Percentiles rank a stretch among this genome's conserved stretches.
These are phyloP conservation scores for Articulospora tetracladia DNA, from an alignment of 495 filamentous ascomycete species.

Conservation along the genomic window DNA sequence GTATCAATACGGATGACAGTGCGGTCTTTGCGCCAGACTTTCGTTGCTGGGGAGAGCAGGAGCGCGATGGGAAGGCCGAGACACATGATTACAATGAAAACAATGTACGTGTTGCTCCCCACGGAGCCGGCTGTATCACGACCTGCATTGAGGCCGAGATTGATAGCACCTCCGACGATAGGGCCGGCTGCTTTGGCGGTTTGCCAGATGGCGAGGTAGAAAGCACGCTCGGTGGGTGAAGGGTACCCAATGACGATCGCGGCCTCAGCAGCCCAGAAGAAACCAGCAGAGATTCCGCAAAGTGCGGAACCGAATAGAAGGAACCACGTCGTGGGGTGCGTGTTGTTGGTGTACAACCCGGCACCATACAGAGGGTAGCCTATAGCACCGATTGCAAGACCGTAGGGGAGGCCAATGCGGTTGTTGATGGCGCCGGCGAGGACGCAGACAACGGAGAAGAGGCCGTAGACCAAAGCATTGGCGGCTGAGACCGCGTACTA, in stretches of 20 bases:
- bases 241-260: slow-evolving; percentile 63
- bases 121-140: slow-evolving; percentile 50
- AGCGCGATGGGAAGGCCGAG: slow-evolving; percentile 50
- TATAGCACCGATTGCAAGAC: slow-evolving; percentile 30
- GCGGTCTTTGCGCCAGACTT: slow-evolving; percentile 54
- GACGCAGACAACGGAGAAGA: slow-evolving; percentile 31
- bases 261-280: slow-evolving; percentile 65
- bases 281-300: slow-evolving; percentile 59
- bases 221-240: slow-evolving; percentile 54
- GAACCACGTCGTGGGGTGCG: slow-evolving; percentile 57
- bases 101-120: slow-evolving; percentile 52
- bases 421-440: slow-evolving; percentile 32
- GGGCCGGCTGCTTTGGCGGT: slow-evolving; percentile 56
- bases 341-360: slow-evolving; percentile 62
- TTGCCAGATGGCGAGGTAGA: slow-evolving; percentile 58
- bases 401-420: slow-evolving; percentile 29
- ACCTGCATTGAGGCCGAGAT: slow-evolving; percentile 54
- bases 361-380: slow-evolving; percentile 63
- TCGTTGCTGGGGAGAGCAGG: slow-evolving; percentile 43
- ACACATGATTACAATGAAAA: slow-evolving; percentile 60
- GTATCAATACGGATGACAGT: slow-evolving; percentile 17
- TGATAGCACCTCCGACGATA: slow-evolving; percentile 60
- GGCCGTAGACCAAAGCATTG: slow-evolving; percentile 30
- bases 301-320: slow-evolving; percentile 57
- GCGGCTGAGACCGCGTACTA: slow-evolving; percentile 29